Evolutionary conservation across 805 yeast species (phyloP), one percentile per base, ranked within the genome.

Genomic region (Blastobotrys americana): DNA sequence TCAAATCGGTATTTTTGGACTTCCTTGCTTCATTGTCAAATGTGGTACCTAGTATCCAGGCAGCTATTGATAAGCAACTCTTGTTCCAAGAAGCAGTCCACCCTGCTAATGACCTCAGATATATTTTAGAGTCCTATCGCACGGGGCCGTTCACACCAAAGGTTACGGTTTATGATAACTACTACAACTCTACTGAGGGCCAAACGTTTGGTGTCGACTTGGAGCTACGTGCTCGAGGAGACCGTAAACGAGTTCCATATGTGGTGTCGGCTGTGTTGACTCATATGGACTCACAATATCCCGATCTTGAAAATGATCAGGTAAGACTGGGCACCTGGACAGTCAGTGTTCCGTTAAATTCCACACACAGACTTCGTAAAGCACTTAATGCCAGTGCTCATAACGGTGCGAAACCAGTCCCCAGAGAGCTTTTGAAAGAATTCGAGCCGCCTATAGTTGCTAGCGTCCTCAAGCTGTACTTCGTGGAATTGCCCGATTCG

Each of bases 201-300:
- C 90, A 84, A 59, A 80, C 81, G 5, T 86, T 86, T 65, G 96
- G 96, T 9, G 82, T 84, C 39, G 89, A 81, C 50, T 63, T 86
- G 39, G 83, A 79, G 45, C 74, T 80, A 19, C 74, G 85, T 43
- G 76, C 88, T 42, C 71, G 89, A 36, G 70, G 78, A 42, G 95
- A 85, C 56, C 72, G 77, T 49, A 81, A 77, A 52, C 76, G 77
- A 3, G 93, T 86, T 9, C 95, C 95, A 1, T 50, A 74, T 5
- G 61, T 86, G 9, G 70, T 85, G 0, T 78, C 84, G 23, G 67
- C 81, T 1, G 73, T 81, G 33, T 65, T 86, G 40, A 73, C 77
- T 15, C 75, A 77, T 55, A 72, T 86, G 73, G 95, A 87, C 61
- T 64, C 66, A 16, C 67, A 74, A 2, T 86, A 85, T 55, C 93